These are phyloP conservation scores for Asterophora lycoperdoides DNA, from an alignment of 768 basidiomycete species.

Conservation along the genomic window DNA sequence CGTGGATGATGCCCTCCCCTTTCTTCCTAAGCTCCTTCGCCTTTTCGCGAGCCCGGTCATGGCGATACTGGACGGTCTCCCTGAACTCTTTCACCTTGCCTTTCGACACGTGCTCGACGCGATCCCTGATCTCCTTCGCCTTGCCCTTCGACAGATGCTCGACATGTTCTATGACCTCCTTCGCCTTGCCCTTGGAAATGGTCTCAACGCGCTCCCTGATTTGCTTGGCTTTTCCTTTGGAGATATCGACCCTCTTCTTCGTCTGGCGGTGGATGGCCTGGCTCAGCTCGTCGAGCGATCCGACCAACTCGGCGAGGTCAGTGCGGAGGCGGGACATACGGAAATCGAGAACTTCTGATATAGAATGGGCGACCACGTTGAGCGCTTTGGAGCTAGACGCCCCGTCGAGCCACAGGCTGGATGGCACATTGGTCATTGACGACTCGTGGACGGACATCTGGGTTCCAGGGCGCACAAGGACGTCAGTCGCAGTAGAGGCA, in stretches of 20 bases:
- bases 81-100: conserved; percentile 41
- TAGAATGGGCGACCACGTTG: conserved; percentile 39
- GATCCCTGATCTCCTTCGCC: conserved; percentile 48
- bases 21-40: conserved; percentile 50
- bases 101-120: conserved; percentile 25
- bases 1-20: conserved; percentile 41
- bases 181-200: conserved; percentile 39
- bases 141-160: conserved; percentile 36
- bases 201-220: too few relatives aligned
- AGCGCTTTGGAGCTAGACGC: conserved; percentile 24
- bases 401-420: conserved; percentile 12
- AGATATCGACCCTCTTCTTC: conserved; percentile 39
- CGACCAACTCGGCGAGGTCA: conserved; percentile 54
- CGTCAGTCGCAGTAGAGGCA: conserved; percentile 26
- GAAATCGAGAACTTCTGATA: conserved; percentile 46
- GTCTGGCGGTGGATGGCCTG: conserved; percentile 49
- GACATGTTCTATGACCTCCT: conserved; percentile 41
- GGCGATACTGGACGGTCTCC: conserved; percentile 43
- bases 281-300: conserved; percentile 56
- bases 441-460: conserved; percentile 26
- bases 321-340: conserved; percentile 40
- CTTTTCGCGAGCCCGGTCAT: conserved; percentile 48
- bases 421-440: conserved; percentile 25
- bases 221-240: too few relatives aligned
- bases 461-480: conserved; percentile 31